Base-by-base conservation (phyloP, 2,329 filamentous ascomycete genomes). In the Xylaria sp. region DNA sequence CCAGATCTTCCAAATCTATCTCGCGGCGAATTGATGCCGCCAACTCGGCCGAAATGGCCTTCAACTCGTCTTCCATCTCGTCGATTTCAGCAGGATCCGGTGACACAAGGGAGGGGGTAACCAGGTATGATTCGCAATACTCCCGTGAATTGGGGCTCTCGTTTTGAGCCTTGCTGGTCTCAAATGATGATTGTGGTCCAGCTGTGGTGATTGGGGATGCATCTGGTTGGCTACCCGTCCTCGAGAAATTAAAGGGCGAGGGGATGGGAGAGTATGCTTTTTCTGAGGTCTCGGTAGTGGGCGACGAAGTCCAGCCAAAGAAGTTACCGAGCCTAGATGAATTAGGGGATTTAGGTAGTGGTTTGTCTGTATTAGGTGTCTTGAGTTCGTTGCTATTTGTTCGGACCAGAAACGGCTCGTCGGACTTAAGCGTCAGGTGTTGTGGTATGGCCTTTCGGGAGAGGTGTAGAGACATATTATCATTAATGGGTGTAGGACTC, bases 1-100 rank as follows among this genome's bases (percentile, higher is more conserved):
- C 91, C 55, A 98, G 86, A 79, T 99, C 96, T 80, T 99, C 96
- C 37, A 99, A 82, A 75, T 99, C 96, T 88, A 99, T 95, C 83
- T 99, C 96, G 69, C 96, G 90, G 75, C 93, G 90, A 77, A 99
- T 98, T 32, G 96, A 98, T 73, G 90, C 88, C 40, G 96, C 96
- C 79, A 99, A 85, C 85, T 99, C 96, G 69, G 91, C 88, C 83
- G 93, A 97, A 82, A 99, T 95, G 80, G 95, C 92, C 75, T 93
- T 93, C 73, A 99, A 82, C 84, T 99, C 96, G 79, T 94, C 92
- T 84, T 99, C 96, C 84, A 99, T 91, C 79, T 97, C 93, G 79
- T 93, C 90, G 76, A 97, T 87, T 79, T 94, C 81, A 71, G 74
- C 85, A 72, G 85, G 74, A 54, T 84, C 79, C 60, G 79, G 69